These are phyloP conservation scores for Rosa multiflora DNA, from an alignment of 306 rosid genomes.

Conservation along the genomic window DNA sequence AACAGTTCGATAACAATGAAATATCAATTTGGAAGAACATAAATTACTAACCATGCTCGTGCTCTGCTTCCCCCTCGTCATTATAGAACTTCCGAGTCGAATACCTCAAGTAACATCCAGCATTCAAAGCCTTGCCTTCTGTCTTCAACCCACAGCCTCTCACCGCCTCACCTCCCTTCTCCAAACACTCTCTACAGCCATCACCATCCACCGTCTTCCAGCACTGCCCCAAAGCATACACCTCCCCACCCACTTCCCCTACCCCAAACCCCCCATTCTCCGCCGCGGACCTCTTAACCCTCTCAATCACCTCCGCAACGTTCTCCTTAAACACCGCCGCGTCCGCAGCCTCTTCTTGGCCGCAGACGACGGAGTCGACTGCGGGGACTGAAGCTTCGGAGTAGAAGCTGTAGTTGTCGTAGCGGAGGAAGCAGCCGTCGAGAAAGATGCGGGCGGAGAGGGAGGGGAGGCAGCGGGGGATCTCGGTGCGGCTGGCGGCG, in stretches of 20 bases:
- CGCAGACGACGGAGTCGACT: constrained; percentile 49
- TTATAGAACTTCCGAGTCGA: constrained; percentile 57
- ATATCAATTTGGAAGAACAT: neutral
- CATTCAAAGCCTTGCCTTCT: constrained; percentile 75
- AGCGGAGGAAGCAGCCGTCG: constrained; percentile 90
- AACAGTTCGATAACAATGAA: neutral
- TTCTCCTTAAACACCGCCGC: constrained; percentile 21
- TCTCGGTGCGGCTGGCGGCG: constrained; percentile 66
- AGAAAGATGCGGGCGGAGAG: constrained; percentile 62
- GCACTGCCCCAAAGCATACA: constrained; percentile 78
- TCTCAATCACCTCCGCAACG: constrained; percentile 34
- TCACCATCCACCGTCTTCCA: constrained; percentile 50
- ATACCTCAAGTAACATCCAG: constrained; percentile 85
- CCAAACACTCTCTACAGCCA: constrained; percentile 62
- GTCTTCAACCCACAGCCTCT: constrained; percentile 44
- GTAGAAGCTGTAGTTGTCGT: constrained; percentile 71
- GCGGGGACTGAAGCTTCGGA: constrained; percentile 28
- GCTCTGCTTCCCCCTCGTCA: constrained; percentile 16
- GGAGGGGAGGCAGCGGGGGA: constrained; percentile 82
- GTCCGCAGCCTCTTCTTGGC: constrained; percentile 22
- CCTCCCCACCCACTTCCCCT: constrained; percentile 42
- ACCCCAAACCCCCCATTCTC: constrained; percentile 43
- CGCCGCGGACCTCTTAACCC: constrained; percentile 33
- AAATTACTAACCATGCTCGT: constrained; percentile 36
- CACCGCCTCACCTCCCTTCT: constrained; percentile 45